These are phyloP conservation scores for Brettanomyces custersianus DNA, from an alignment of 805 yeast genomes.

Conservation along the genomic window DNA sequence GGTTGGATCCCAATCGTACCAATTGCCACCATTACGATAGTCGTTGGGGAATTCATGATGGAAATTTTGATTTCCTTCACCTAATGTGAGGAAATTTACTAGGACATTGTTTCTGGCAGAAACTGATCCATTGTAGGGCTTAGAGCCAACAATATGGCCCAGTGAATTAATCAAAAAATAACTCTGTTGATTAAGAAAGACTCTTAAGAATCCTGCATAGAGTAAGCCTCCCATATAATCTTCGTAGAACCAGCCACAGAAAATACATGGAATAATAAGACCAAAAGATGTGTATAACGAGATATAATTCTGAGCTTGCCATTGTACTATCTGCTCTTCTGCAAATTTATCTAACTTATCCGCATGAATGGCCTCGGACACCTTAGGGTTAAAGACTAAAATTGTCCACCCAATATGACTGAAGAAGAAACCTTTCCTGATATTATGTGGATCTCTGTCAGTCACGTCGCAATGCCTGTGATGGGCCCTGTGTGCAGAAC, in stretches of 20 bases:
- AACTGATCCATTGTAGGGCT: constrained; percentile 66
- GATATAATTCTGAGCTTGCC: constrained; percentile 70
- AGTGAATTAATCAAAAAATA: constrained; percentile 71
- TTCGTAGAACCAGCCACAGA: constrained; percentile 62
- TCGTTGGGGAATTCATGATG: constrained; percentile 95
- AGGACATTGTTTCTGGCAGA: constrained; percentile 64
- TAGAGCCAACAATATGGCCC: constrained; percentile 71
- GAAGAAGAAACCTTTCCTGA: constrained; percentile 70
- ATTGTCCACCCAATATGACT: constrained; percentile 88
- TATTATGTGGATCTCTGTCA: constrained; percentile 80
- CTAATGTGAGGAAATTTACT: constrained; percentile 62
- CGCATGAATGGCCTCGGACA: constrained; percentile 29
- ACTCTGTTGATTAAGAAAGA: constrained; percentile 69
- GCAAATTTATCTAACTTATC: constrained; percentile 56
- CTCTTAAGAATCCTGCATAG: constrained; percentile 70
- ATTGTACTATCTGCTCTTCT: constrained; percentile 41
- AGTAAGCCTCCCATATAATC: constrained; percentile 70
- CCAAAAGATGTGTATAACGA: constrained; percentile 36
- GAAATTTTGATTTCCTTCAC: constrained; percentile 88
- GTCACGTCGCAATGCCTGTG: constrained; percentile 77
- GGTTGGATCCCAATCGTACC: constrained; percentile 81
- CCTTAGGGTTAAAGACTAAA: constrained; percentile 53
- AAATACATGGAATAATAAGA: constrained; percentile 53
- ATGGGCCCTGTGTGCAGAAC: constrained; percentile 78
- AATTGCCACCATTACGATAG: constrained; percentile 63